Evolutionary conservation across 306 rosid genomes (phyloP).

Genomic region (Lathyrus aphaca): DNA sequence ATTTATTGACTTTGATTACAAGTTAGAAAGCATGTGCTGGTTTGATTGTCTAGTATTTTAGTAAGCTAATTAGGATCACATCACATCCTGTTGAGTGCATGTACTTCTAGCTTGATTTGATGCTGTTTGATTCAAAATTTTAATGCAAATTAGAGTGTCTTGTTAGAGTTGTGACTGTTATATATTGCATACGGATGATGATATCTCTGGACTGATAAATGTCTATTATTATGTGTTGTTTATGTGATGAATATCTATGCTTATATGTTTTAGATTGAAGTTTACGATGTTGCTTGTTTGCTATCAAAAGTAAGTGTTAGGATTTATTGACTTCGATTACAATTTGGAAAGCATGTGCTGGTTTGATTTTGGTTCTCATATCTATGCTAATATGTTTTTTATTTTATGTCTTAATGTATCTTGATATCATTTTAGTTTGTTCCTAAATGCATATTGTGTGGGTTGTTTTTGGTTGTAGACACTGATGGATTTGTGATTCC

Average conservation of each 20-base stretch:
- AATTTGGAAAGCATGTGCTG: background rate
- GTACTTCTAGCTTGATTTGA: background rate
- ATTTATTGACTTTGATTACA: background rate
- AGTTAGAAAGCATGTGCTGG: background rate
- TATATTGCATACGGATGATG: background rate
- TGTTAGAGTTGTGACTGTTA: background rate
- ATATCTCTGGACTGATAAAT: background rate
- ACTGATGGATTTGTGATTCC: constrained; percentile 97
- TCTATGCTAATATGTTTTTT: no score
- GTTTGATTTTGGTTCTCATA: constrained; percentile 14
- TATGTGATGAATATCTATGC: background rate
- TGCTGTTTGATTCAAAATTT: constrained; percentile 1
- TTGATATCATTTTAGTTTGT: constrained; percentile 14
- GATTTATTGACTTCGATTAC: background rate
- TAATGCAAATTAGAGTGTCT: background rate
- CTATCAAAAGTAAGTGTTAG: background rate
- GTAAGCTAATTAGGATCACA: no score
- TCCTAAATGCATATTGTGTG: constrained; percentile 5
- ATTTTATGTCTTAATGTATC: no score
- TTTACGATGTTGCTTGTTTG: constrained; percentile 14
- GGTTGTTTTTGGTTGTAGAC: constrained; percentile 54
- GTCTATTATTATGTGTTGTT: constrained; percentile 9
- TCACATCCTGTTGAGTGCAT: background rate
- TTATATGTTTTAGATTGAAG: background rate
- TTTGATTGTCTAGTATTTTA: no score